These are phyloP conservation scores for Euphorbia pulcherrima DNA, from an alignment of 345 rosid species.

Conservation along the genomic window DNA sequence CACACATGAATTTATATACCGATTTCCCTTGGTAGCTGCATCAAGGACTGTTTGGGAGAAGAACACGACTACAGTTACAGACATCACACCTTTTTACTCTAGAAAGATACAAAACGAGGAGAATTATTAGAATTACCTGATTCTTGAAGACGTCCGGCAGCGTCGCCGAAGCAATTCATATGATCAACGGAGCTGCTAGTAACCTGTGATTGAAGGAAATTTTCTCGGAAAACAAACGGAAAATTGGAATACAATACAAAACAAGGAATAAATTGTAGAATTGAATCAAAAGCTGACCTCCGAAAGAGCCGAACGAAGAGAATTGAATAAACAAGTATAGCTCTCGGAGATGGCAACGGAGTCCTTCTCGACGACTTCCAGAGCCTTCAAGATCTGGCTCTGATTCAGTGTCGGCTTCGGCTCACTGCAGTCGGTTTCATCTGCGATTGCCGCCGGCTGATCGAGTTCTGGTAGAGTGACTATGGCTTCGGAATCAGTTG, in stretches of 20 bases:
- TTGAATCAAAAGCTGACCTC: conserved; percentile 43
- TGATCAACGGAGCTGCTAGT: conserved; percentile 69
- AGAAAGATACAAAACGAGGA: not conserved
- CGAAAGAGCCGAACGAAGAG: conserved; percentile 74
- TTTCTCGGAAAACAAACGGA: conserved; percentile 5
- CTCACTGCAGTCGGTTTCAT: conserved; percentile 16
- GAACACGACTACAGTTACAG: conserved; percentile 4
- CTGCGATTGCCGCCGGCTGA: conserved; percentile 12
- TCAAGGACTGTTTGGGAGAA: conserved; percentile 53
- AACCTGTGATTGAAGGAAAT: conserved; percentile 35
- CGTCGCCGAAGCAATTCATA: conserved; percentile 78
- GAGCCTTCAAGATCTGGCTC: conserved; percentile 53
- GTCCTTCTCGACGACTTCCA: conserved; percentile 81
- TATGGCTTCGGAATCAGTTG: not conserved
- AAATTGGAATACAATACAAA: not conserved
- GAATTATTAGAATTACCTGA: conserved; percentile 33
- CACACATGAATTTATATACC: conserved; percentile 85
- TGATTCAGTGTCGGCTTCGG: conserved; percentile 31
- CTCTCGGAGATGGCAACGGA: conserved; percentile 78
- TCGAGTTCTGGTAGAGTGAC: conserved; percentile 9
- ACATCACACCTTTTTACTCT: not conserved
- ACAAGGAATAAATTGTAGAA: not conserved
- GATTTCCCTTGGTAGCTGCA: conserved; percentile 86
- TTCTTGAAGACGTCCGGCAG: conserved; percentile 76
- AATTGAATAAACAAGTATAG: conserved; percentile 72